These are phyloP conservation scores for Mycena filopes DNA, from an alignment of 768 basidiomycete genomes.

Conservation along the genomic window DNA sequence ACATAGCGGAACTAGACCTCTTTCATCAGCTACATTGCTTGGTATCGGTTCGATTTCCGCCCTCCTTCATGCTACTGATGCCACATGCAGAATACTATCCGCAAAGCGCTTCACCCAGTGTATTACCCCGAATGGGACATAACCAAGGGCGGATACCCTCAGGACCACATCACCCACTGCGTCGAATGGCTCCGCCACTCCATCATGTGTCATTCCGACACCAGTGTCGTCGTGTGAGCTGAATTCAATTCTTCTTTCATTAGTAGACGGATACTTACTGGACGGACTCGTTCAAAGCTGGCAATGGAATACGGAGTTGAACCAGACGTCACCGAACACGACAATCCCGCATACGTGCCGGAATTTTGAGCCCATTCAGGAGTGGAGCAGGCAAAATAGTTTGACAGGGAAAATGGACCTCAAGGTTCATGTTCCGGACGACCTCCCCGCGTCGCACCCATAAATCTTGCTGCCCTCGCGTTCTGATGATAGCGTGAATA, in stretches of 20 bases:
- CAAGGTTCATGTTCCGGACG: neutral
- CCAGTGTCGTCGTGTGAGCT: slow-evolving; percentile 10
- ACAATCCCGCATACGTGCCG: slow-evolving; percentile 25
- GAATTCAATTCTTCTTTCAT: neutral
- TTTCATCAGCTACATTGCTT: slow-evolving; percentile 34
- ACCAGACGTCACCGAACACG: slow-evolving; percentile 5
- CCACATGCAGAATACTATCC: neutral
- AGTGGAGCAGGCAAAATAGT: slow-evolving; percentile 24
- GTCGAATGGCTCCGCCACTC: slow-evolving; percentile 7
- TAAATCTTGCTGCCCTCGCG: no score
- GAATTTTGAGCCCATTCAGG: slow-evolving; percentile 27
- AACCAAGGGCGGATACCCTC: neutral
- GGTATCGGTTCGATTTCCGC: neutral
- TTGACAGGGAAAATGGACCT: neutral
- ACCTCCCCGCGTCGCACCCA: neutral
- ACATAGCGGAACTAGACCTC: slow-evolving; percentile 28
- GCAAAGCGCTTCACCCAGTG: slow-evolving; percentile 16
- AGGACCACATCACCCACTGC: slow-evolving; percentile 9
- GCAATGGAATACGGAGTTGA: slow-evolving; percentile 26
- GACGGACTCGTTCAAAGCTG: slow-evolving; percentile 19
- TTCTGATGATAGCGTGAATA: no score
- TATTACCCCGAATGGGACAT: slow-evolving; percentile 22
- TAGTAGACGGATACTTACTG: neutral
- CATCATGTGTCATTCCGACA: slow-evolving; percentile 19
- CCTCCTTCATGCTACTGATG: no score